phyloP scores from a whole-genome alignment of 2,329 filamentous ascomycete genomes.

The Diaporthe destruens region DNA sequence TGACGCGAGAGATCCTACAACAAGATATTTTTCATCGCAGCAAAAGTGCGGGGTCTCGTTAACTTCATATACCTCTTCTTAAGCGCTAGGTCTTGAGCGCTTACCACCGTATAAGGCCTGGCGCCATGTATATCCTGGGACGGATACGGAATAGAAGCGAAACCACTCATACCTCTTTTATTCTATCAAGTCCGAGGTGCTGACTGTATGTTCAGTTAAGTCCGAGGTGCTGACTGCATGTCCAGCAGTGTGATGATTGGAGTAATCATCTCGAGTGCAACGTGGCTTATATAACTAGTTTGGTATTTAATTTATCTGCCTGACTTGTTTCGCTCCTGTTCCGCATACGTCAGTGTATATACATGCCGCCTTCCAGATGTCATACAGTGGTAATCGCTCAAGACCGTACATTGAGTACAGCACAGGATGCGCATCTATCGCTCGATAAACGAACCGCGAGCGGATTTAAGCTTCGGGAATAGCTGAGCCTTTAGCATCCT shows the following conservation, averaged over 20 bases:
- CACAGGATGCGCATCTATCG: background rate
- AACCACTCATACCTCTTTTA: background rate
- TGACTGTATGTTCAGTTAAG: constrained; percentile 12
- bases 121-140: no score
- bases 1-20: background rate
- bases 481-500: background rate
- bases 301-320: no score
- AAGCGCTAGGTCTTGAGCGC: no score
- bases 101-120: no score
- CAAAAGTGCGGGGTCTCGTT: background rate
- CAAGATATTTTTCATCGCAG: background rate
- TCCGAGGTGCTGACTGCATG: constrained; percentile 21
- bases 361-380: no score
- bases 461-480: background rate
- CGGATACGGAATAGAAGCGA: no score
- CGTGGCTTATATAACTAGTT: background rate
- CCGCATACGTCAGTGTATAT: no score
- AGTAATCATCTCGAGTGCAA: background rate
- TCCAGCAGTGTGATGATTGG: background rate
- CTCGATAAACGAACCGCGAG: background rate
- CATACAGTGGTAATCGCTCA: no score
- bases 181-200: background rate
- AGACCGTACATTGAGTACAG: background rate
- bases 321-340: no score
- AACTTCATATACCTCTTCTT: background rate